Evolutionary conservation across 2,329 filamentous ascomycete genomes (phyloP), one percentile per base, ranked within the genome.

Genomic region (Sporothrix brasiliensis): DNA sequence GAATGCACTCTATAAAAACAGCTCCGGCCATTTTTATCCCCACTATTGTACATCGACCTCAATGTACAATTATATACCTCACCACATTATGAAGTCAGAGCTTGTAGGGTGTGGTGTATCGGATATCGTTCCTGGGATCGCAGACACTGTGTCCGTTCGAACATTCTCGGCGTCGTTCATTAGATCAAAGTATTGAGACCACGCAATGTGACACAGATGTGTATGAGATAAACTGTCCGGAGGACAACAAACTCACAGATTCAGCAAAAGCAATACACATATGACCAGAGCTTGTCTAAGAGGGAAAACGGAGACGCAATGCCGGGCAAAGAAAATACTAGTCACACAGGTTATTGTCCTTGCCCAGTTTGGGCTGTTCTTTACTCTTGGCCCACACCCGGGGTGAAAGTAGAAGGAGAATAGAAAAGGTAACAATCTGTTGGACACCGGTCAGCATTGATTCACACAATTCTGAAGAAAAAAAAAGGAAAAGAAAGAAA

Each of bases 141-240:
- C n/a, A 24, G 10, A 61, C 39, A 21, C 27, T 30, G 27, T 24
- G 24, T 24, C 24, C 24, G 1, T 24, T 24, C 24, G 60, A 50
- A 24, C 11, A n/a, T 44, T 24, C 19, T 47, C n/a, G 16, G 54
- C 30, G n/a, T 27, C 41, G 58, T 44, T 60, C 58, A 16, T 34
- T 16, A 47, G 58, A 61, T 47, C 16, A 39, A 30, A n/a, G n/a
- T 7, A 19, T 3, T 52, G 61, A 50, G 61, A 66, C 52, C 61
- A 27, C 24, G 39, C 19, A 9, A 63, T 47, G 58, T 21, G 21
- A 11, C 39, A 16, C 39, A n/a, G 39, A 63, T n/a, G n/a, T 63
- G 39, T 16, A 47, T 63, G 58, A 63, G 39, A 63, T 50, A 66
- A 66, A 50, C 24, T 50, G 16, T 34, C 44, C 61, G 61, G 24